phyloP scores from a whole-genome alignment of 139 green algal genomes.

The Chlamydomonas eustigma region DNA sequence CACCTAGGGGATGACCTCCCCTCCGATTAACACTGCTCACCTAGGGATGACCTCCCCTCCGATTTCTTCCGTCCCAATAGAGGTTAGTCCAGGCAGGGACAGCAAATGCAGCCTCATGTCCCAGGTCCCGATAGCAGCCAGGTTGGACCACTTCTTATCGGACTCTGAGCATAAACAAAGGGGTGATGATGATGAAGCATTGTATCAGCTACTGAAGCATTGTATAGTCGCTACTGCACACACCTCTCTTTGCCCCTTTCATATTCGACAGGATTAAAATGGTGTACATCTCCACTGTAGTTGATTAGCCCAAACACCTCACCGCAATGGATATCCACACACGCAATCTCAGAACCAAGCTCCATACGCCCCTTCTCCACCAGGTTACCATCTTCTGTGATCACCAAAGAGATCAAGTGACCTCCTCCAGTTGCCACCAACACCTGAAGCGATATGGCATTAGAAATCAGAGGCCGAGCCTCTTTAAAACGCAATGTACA shows the following conservation, averaged over 20 bases:
- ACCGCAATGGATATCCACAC: constrained; percentile 60
- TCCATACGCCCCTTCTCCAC: constrained; percentile 39
- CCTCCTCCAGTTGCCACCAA: constrained; percentile 68
- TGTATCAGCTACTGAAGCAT: too few species aligned
- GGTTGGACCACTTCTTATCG: not conserved
- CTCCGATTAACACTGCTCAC: too few species aligned
- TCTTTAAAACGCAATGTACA: too few species aligned
- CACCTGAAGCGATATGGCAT: constrained; percentile 55
- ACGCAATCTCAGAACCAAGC: constrained; percentile 81
- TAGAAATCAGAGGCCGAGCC: too few species aligned
- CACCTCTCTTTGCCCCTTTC: too few species aligned
- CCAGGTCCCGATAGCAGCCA: constrained; percentile 49
- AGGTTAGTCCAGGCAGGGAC: constrained; percentile 12
- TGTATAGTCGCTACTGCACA: too few species aligned
- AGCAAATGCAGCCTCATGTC: constrained; percentile 39
- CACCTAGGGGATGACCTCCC: too few species aligned
- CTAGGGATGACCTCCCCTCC: constrained; percentile 77
- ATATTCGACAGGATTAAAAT: too few species aligned
- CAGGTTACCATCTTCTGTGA: constrained; percentile 47
- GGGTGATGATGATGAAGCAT: too few species aligned
- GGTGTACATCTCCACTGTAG: too few species aligned
- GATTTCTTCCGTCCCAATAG: constrained; percentile 17
- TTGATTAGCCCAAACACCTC: too few species aligned
- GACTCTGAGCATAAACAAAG: not conserved
- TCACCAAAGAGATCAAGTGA: constrained; percentile 66